These are phyloP conservation scores for Globisporangium ultimum DNA, from an alignment of 352 stramenopile species.

Conservation along the genomic window DNA sequence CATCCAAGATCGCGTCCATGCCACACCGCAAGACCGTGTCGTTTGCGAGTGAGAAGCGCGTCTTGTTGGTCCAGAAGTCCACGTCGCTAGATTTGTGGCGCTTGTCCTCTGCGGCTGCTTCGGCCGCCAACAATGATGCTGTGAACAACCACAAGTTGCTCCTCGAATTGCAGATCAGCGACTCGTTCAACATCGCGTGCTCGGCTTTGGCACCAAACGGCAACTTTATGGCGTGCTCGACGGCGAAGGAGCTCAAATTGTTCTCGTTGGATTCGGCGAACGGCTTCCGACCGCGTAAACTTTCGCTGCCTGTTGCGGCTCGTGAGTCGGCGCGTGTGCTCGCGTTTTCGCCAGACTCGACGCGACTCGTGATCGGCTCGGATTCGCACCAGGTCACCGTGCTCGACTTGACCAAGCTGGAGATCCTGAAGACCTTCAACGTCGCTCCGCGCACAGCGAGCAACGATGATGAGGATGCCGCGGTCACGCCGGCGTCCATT, in stretches of 20 bases:
- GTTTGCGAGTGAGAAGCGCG: conserved; percentile 57
- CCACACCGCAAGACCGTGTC: conserved; percentile 68
- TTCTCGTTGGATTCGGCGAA: conserved; percentile 67
- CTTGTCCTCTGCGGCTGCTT: conserved; percentile 23
- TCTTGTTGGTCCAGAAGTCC: conserved; percentile 74
- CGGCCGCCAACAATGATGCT: conserved; percentile 32
- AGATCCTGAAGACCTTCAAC: conserved; percentile 75
- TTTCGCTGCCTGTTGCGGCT: conserved; percentile 33
- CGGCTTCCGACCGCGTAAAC: conserved; percentile 55
- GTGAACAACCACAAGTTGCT: conserved; percentile 52
- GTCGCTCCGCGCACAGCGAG: conserved; percentile 13
- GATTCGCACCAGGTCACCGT: conserved; percentile 67
- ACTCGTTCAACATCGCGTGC: conserved; percentile 78
- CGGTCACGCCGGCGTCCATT: conserved; percentile 30
- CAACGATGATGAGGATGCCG: conserved; percentile 13
- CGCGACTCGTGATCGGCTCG: conserved; percentile 64
- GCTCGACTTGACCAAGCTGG: conserved; percentile 66
- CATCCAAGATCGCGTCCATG: conserved; percentile 89
- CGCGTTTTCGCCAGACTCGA: conserved; percentile 78
- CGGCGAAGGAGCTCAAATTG: conserved; percentile 82
- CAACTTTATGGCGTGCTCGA: conserved; percentile 84
- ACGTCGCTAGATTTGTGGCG: conserved; percentile 74
- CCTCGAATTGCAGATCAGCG: conserved; percentile 77
- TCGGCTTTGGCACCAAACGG: conserved; percentile 82
- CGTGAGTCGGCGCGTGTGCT: conserved; percentile 57